Base-by-base conservation (phyloP, 2,329 filamentous ascomycete species). In the Fusarium brevicatenulatum region DNA sequence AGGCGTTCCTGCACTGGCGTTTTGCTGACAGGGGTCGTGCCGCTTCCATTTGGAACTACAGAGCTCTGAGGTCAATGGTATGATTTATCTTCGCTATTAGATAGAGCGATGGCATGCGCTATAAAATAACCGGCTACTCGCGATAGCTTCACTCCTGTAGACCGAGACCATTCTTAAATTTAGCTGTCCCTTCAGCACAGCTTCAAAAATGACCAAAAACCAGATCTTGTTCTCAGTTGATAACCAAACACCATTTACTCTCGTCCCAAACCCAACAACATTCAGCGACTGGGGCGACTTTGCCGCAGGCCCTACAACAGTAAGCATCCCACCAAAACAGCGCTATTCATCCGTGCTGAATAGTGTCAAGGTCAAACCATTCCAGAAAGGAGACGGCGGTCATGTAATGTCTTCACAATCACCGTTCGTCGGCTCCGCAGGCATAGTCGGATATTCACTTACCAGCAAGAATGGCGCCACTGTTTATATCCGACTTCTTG, bases 281-380 rank as follows among this genome's bases (percentile, higher is more conserved):
- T 55, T 55, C 4, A 55, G 52, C 15, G 52, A 55, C 21, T 55
- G 52, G 52, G 52, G 52, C 7, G 52, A 55, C 28, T 55, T 55
- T 10, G 36, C 12, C 2, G 52, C 25, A 19, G 52, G 52, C 3
- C 52, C 52, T 0, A 55, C 36, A 16, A 43, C 52, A 3, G 52
- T 55, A 19, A 13, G 19, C 9, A 30, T 32, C 30, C 30, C 5
- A 4, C 6, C 2, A n/a, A 18, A 18, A 39, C 4, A 16, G 10
- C 18, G 2, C 16, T 9, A 0, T 13, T 2, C 5, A n/a, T 2
- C 0, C 1, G 6, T 30, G 11, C 19, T 55, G 4, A 55, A 23
- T 1, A 0, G 3, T 8, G 0, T 2, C 8, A 5, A 55, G 52
- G 19, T 55, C 16, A 55, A 55, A 30, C 52, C 37, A 15, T 55